phyloP scores from a whole-genome alignment of 192 early-diverging fungal genomes.

The Funneliformis geosporum region DNA sequence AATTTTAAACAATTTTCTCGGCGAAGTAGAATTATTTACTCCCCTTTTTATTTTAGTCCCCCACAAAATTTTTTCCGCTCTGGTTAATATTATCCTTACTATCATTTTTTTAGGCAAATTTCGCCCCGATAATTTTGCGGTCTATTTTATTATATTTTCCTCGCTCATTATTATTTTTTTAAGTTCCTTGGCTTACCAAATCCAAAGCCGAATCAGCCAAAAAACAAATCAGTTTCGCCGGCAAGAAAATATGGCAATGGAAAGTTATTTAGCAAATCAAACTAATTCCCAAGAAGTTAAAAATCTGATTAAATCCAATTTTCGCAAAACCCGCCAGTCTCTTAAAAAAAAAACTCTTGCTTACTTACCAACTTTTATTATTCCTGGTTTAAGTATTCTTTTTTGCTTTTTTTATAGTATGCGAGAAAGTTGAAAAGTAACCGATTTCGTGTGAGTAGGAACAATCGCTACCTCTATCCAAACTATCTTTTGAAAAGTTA shows the following conservation, averaged over 20 bases:
- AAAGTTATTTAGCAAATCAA: constrained; percentile 2
- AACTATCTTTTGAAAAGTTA: constrained; percentile 21
- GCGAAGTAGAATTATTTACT: constrained; percentile 1
- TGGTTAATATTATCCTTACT: constrained; percentile 4
- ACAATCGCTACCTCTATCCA: not conserved
- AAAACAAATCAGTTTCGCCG: not conserved
- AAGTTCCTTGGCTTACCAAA: not conserved
- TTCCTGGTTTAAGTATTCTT: not conserved
- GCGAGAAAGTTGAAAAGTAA: not conserved
- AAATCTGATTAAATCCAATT: constrained; percentile 1
- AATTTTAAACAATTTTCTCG: not conserved
- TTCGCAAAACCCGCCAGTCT: not conserved
- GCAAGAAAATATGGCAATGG: not conserved
- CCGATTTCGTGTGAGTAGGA: not conserved
- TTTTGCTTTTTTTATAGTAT: constrained; percentile 14
- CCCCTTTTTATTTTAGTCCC: constrained; percentile 14
- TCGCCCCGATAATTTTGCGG: not conserved
- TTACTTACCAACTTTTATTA: constrained; percentile 11
- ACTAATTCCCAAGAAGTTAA: not conserved
- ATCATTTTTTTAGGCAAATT: not conserved
- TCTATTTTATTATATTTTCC: not conserved
- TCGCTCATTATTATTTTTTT: not conserved
- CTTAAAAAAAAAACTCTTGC: constrained; percentile 5
- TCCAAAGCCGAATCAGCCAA: not conserved
- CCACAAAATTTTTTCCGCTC: not conserved